Conservation (phyloP, 306 rosid genomes). For the Quercus parvula region DNA sequence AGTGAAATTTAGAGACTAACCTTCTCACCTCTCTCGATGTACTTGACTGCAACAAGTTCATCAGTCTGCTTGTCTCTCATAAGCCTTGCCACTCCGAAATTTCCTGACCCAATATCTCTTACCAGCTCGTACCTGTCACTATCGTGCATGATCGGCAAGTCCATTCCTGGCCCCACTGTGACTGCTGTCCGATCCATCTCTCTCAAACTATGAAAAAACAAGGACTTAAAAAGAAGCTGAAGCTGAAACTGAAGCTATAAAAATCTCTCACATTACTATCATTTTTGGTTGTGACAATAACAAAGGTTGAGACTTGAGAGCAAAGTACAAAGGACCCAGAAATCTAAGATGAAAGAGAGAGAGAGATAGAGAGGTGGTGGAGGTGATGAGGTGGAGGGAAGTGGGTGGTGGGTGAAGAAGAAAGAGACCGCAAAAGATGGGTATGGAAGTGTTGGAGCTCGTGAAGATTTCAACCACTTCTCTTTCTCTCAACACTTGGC, state of each 20-base stretch:
- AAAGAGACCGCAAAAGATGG: constrained; percentile 39
- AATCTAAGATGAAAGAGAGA: constrained; percentile 28
- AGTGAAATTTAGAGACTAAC: constrained; percentile 34
- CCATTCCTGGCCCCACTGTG: constrained; percentile 74
- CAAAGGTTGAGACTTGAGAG: not conserved
- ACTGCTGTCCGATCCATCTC: constrained; percentile 57
- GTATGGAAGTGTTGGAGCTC: constrained; percentile 36
- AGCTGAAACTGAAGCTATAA: not conserved
- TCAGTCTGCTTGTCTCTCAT: constrained; percentile 90
- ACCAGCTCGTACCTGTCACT: constrained; percentile 91
- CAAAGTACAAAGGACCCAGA: not conserved
- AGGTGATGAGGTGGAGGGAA: constrained; percentile 35
- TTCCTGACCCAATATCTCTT: constrained; percentile 86
- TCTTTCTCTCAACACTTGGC: not conserved
- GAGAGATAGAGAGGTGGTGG: constrained; percentile 14
- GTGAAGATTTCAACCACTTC: constrained; percentile 70
- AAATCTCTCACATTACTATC: constrained; percentile 25
- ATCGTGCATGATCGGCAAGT: constrained; percentile 90
- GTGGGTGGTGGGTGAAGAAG: constrained; percentile 45
- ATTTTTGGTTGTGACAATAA: not conserved
- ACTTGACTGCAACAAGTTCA: constrained; percentile 92
- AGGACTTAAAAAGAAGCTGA: constrained; percentile 17
- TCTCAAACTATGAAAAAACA: not conserved
- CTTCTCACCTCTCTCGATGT: constrained; percentile 99
- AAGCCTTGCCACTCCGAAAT: constrained; percentile 89